Evolutionary conservation across 176 grass and related monocot species (phyloP).

Genomic region (Musa acuminata): DNA sequence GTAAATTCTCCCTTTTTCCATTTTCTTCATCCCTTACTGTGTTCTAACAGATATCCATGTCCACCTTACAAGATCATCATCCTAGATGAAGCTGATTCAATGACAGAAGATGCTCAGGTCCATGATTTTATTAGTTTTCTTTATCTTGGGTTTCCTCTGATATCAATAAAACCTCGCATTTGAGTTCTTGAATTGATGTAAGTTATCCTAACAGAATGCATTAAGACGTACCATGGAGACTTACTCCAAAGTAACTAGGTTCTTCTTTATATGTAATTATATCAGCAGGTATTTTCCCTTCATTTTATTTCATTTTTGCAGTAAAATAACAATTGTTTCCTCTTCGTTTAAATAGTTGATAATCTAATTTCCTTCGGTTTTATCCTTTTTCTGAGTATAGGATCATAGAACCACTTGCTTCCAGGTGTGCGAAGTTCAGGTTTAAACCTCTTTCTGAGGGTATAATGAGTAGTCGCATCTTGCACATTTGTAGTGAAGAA

Average conservation of each 20-base stretch:
- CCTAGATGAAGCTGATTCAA: constrained; percentile 98
- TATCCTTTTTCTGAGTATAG: constrained; percentile 27
- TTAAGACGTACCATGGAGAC: constrained; percentile 77
- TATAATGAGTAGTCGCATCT: constrained; percentile 81
- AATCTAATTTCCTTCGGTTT: not conserved
- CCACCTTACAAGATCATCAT: constrained; percentile 98
- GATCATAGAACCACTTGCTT: constrained; percentile 97
- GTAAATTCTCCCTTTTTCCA: not conserved
- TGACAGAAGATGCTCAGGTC: constrained; percentile 99
- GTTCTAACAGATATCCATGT: constrained; percentile 71
- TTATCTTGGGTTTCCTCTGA: constrained; percentile 19
- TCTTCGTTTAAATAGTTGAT: not conserved
- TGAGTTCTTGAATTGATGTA: not conserved
- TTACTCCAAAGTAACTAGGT: constrained; percentile 95
- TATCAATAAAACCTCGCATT: not conserved
- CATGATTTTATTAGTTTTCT: constrained; percentile 15
- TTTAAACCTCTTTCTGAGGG: constrained; percentile 95
- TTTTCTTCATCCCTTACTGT: constrained; percentile 4
- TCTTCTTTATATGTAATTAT: constrained; percentile 99
- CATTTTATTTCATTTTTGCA: constrained; percentile 8
- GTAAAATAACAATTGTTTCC: not conserved
- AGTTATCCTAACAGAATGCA: constrained; percentile 54
- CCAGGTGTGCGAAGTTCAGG: constrained; percentile 98
- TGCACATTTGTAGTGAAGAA: constrained; percentile 94
- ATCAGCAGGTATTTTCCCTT: constrained; percentile 78